phyloP scores from a whole-genome alignment of 2,329 filamentous ascomycete species.

The Ceratocystis albifundus region DNA sequence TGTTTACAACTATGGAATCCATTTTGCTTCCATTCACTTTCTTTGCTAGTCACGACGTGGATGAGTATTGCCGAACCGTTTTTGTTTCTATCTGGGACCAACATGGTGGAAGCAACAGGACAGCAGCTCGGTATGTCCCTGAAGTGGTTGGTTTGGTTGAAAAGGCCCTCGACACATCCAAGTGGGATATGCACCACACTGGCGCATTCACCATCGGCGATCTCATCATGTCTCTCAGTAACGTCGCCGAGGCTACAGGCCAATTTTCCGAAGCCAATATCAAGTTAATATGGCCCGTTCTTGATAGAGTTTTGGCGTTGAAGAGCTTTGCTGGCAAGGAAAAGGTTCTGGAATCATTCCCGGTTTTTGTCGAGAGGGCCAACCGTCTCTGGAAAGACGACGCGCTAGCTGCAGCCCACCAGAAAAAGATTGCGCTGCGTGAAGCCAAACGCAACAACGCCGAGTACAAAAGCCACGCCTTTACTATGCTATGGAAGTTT shows the following conservation, averaged over 20 bases:
- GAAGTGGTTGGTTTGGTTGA: conserved; percentile 66
- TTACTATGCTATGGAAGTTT: conserved; percentile 61
- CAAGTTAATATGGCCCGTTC: conserved; percentile 62
- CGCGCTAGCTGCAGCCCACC: conserved; percentile 44
- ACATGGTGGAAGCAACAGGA: conserved; percentile 73
- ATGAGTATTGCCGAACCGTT: conserved; percentile 66
- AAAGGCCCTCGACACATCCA: conserved; percentile 60
- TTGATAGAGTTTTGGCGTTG: conserved; percentile 69
- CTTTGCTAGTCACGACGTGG: conserved; percentile 71
- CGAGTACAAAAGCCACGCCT: conserved; percentile 66
- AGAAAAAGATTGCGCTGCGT: conserved; percentile 69
- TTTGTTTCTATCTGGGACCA: conserved; percentile 82
- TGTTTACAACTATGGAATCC: conserved; percentile 65
- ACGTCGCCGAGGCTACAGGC: conserved; percentile 44
- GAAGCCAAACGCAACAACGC: conserved; percentile 89
- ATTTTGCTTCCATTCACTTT: conserved; percentile 78
- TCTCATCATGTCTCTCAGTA: conserved; percentile 53
- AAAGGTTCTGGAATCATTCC: conserved; percentile 65
- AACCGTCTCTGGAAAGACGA: conserved; percentile 47
- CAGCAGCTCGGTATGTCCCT: conserved; percentile 68
- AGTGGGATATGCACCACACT: conserved; percentile 85
- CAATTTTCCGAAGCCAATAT: conserved; percentile 51
- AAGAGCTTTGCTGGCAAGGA: conserved; percentile 95
- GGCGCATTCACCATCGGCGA: conserved; percentile 71
- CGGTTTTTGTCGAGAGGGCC: conserved; percentile 60